Base-by-base conservation (phyloP, 2,329 filamentous ascomycete species). In the Fusarium sp. region DNA sequence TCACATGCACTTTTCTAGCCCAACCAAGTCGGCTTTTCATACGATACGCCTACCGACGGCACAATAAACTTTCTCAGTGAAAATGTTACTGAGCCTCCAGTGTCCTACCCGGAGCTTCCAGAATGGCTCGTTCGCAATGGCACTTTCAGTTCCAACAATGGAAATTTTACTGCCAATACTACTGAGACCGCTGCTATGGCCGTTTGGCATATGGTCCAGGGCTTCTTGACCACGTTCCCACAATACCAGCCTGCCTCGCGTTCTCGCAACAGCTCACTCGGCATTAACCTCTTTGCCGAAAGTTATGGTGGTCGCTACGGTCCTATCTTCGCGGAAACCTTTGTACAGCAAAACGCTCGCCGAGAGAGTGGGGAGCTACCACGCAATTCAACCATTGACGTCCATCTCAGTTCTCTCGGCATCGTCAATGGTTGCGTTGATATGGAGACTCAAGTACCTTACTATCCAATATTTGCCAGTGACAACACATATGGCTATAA, bases 371-470 rank as follows among this genome's bases (percentile, higher is more conserved):
- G 89, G 6, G 80, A 85, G 4, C 65, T 89, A 3, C 79, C 86
- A 13, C 80, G 78, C 23, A 87, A 87, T 67, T 84, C 81, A 40
- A 90, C 88, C 4, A 81, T 92, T 16, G 86, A 89, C 35, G 88
- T 93, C 54, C 86, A 88, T 60, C 83, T 94, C 13, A 84, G 83
- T 19, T 89, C 91, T 1, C 81, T 94, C 0, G 92, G 92, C 28
- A 92, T 95, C 65, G 84, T 94, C 65, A 93, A 94, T 79, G 92
- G 92, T 18, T 89, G 91, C 72, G 84, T 94, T 40, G 93, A 95
- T 77, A 85, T 88, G 73, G 79, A 90, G 35, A 85, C 90, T 2
- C 91, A 94, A 81, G 83, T 84, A 7, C 87, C 88, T 6, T 88
- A 82, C 74, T 90, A 88, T 71, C 86, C 89, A 2, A 78, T 81